phyloP scores from a whole-genome alignment of 1,284 basidiomycete genomes.

The Pseudozyma tsukubaensis region DNA sequence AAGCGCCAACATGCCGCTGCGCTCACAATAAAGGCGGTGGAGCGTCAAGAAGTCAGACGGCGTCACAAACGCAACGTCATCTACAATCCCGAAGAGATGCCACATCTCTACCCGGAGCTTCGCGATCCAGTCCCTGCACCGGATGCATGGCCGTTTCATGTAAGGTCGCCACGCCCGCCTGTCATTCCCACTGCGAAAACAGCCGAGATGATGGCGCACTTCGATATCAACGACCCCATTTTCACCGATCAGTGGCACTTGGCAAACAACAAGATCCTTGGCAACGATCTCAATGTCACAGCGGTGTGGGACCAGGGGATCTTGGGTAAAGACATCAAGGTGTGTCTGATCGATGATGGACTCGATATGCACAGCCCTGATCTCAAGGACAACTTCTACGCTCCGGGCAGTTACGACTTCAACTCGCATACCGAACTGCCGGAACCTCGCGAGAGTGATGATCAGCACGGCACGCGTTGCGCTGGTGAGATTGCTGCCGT shows the following conservation, averaged over 20 bases:
- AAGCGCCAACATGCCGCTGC: conserved; percentile 47
- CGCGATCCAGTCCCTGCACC: conserved; percentile 50
- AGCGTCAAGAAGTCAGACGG: conserved; percentile 61
- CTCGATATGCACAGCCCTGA: conserved; percentile 90
- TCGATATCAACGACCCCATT: conserved; percentile 86
- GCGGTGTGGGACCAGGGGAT: conserved; percentile 87
- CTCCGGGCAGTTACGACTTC: conserved; percentile 92
- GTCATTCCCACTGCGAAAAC: conserved; percentile 43
- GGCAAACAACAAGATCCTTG: conserved; percentile 59
- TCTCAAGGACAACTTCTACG: conserved; percentile 88
- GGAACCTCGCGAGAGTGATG: conserved; percentile 86
- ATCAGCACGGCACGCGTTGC: conserved; percentile 97
- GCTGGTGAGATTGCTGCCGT: conserved; percentile 97
- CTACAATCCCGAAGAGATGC: conserved; percentile 62
- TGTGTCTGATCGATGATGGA: conserved; percentile 95
- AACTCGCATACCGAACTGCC: conserved; percentile 92
- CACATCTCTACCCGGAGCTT: conserved; percentile 56
- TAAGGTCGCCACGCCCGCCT: conserved; percentile 49
- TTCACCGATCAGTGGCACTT: conserved; percentile 91
- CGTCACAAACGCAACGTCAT: conserved; percentile 66
- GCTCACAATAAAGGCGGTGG: conserved; percentile 58
- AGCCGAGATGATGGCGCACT: conserved; percentile 56
- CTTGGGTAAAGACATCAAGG: conserved; percentile 85
- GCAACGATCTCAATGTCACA: conserved; percentile 84
- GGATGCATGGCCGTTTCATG: conserved; percentile 32